These are phyloP conservation scores for Apiotrichum domesticum DNA, from an alignment of 1,284 basidiomycete species.

Conservation along the genomic window DNA sequence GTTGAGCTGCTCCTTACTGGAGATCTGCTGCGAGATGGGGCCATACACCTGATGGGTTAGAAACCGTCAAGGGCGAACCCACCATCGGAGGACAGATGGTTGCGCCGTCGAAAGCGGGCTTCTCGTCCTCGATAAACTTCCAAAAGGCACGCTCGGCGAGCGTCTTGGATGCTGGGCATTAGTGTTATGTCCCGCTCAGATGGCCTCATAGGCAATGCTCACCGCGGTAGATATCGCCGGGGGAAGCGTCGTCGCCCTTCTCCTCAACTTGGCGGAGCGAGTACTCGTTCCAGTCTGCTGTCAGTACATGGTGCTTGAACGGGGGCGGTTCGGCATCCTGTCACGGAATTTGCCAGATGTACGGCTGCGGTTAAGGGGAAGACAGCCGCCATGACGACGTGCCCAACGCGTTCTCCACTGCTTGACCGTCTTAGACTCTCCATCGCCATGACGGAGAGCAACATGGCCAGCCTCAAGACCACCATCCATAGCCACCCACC, in stretches of 20 bases:
- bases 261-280: constrained; percentile 53
- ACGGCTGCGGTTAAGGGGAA: too few species aligned
- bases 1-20: constrained; percentile 52
- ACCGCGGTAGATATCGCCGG: constrained; percentile 51
- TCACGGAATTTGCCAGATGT: too few species aligned
- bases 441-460: too few species aligned
- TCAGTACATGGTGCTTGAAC: background rate
- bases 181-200: background rate
- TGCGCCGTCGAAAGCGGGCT: constrained; percentile 55
- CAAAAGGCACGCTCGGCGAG: constrained; percentile 55
- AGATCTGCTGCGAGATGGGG: constrained; percentile 53
- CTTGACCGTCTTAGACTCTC: too few species aligned
- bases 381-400: too few species aligned
- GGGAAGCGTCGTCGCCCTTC: constrained; percentile 51
- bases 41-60: constrained; percentile 39
- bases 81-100: constrained; percentile 55
- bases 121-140: constrained; percentile 54
- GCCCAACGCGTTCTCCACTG: background rate
- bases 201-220: background rate
- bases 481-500: background rate
- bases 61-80: constrained; percentile 28
- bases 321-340: too few species aligned
- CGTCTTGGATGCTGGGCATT: constrained; percentile 50
- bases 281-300: constrained; percentile 58
- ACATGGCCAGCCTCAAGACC: too few species aligned